Base-by-base conservation (phyloP, 345 rosid genomes). In the Carallia brachiata region DNA sequence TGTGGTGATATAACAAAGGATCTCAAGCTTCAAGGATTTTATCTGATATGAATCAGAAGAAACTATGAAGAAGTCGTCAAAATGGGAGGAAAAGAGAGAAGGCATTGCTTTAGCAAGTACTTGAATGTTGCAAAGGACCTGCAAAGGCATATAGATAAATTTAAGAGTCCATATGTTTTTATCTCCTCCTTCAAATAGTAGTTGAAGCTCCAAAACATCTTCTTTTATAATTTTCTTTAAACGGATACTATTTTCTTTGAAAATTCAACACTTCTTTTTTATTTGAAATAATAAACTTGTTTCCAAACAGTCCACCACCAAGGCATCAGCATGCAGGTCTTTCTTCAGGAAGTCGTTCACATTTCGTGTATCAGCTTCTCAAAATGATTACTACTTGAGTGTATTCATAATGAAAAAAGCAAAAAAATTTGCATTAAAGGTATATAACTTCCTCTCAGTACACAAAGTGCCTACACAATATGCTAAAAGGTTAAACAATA, bases 81-180 rank as follows among this genome's bases (percentile, higher is more conserved):
- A 88, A 69, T 90, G 73, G 37, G 87, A 87, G 74, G 90, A 84
- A 82, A 95, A 95, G 66, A 92, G 88, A 78, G 84, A 81, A 70
- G 99, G 97, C 78, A 71, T 80, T 52, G 90, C 91, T 82, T 85
- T 90, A 67, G 91, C 90, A 82, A 92, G 92, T 71, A 90, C 90
- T 76, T 86, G 89, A 75, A 95, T 85, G 76, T 95, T 92, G 83
- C 89, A 82, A 66, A 92, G 97, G 75, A 90, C 97, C 97, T 92
- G 92, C 65, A 80, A 15, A 77, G 19, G 40, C n/a, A 67, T 36
- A 48, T 28, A 37, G 60, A 52, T 8, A 19, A 36, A 31, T 3
- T 27, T 36, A 19, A 56, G 15, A 27, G 2, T 27, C 31, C 16
- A 27, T 4, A 56, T 10, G 50, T 13, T 44, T 44, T 44, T 44